A percentile compares a stretch with the other conserved stretches of the same genome.
phyloP scores from a whole-genome alignment of 371 early-diverging fungal species.

The Mucor sp. region DNA sequence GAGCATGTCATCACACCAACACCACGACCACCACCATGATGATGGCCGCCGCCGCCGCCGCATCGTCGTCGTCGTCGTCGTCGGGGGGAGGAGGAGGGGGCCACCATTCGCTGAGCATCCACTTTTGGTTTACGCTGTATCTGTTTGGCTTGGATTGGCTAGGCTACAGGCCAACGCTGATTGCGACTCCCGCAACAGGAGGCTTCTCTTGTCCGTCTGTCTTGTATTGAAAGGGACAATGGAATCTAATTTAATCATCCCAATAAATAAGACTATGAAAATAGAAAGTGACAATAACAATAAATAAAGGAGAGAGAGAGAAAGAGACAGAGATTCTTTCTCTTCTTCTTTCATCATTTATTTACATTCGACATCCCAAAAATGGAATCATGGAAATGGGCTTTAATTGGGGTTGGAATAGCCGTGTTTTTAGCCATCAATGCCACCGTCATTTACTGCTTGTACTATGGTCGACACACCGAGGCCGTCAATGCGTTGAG shows the following conservation, averaged over 20 bases:
- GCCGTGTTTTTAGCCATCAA: not conserved
- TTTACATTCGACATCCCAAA: not conserved
- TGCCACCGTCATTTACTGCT: not conserved
- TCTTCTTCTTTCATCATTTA: conserved; percentile 1
- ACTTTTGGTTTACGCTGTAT: conserved; percentile 38
- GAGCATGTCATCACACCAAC: conserved; percentile 24
- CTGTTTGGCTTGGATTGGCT: conserved; percentile 35
- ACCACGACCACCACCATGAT: not conserved
- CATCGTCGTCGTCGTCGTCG: too few species aligned
- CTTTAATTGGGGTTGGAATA: conserved; percentile 7
- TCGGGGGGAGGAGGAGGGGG: too few species aligned
- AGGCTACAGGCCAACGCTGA: conserved; percentile 33
- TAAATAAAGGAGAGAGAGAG: not conserved
- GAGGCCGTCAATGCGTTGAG: not conserved
- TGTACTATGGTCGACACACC: not conserved
- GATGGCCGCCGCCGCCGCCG: too few species aligned
- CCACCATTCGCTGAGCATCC: conserved; percentile 24
- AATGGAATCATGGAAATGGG: conserved; percentile 19
- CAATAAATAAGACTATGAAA: not conserved
- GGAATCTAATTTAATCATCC: not conserved
- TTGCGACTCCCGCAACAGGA: conserved; percentile 28
- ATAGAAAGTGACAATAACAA: not conserved
- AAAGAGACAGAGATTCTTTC: not conserved
- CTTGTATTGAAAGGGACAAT: not conserved
- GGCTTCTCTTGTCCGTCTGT: conserved; percentile 19